phyloP scores from a whole-genome alignment of 2,329 filamentous ascomycete genomes.

The Botrytis tulipae region DNA sequence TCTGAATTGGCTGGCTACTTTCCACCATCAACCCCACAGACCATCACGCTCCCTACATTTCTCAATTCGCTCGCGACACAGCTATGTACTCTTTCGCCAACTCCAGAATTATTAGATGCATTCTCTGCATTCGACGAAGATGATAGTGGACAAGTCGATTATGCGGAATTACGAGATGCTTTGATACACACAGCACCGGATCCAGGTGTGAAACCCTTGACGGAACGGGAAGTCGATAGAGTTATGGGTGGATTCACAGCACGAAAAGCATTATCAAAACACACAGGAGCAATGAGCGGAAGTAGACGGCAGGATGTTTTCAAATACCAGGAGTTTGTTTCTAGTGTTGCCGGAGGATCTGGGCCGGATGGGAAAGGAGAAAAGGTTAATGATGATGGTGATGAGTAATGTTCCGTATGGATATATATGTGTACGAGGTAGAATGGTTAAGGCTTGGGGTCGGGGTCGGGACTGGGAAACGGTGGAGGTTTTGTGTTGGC shows the following conservation, averaged over 20 bases:
- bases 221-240: slow-evolving; percentile 74
- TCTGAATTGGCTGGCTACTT: slow-evolving; percentile 80
- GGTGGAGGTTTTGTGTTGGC: slow-evolving; percentile 3
- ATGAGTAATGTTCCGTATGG: slow-evolving; percentile 20
- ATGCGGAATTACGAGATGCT: slow-evolving; percentile 78
- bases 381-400: slow-evolving; percentile 22
- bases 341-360: slow-evolving; percentile 35
- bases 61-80: slow-evolving; percentile 77
- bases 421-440: slow-evolving; percentile 13
- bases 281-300: slow-evolving; percentile 44
- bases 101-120: slow-evolving; percentile 78
- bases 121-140: slow-evolving; percentile 96
- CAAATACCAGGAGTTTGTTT: slow-evolving; percentile 87
- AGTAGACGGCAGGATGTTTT: slow-evolving; percentile 80
- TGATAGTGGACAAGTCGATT: slow-evolving; percentile 88
- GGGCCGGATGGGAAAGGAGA: slow-evolving; percentile 31
- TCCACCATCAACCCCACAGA: slow-evolving; percentile 66
- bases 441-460: slow-evolving; percentile 6
- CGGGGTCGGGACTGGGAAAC: slow-evolving; percentile 6
- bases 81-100: slow-evolving; percentile 71
- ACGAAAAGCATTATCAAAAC: slow-evolving; percentile 75
- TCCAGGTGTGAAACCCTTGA: slow-evolving; percentile 61
- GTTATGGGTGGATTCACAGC: slow-evolving; percentile 86
- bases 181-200: slow-evolving; percentile 80
- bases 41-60: slow-evolving; percentile 81